phyloP scores from a whole-genome alignment of 148 eudicot genomes.

The Suaeda aralocaspica region DNA sequence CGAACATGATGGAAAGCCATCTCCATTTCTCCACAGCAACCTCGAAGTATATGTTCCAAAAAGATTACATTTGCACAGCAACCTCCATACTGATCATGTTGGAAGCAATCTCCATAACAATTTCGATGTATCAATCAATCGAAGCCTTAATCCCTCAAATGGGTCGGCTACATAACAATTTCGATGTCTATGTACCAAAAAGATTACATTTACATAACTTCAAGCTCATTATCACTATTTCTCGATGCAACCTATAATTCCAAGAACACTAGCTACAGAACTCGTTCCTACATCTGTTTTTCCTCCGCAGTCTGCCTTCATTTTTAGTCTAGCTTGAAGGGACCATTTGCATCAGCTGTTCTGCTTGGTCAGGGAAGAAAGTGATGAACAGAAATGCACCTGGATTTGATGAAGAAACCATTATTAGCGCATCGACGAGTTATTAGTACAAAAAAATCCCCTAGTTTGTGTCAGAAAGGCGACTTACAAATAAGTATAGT shows the following conservation, averaged over 20 bases:
- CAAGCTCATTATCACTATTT: conserved; percentile 14
- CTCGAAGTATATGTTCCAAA: neutral
- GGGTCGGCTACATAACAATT: too few relatives aligned
- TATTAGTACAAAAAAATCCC: neutral
- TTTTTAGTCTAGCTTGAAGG: conserved; percentile 43
- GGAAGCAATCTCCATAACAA: too few relatives aligned
- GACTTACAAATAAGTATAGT: conserved; percentile 85
- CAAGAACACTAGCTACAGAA: neutral
- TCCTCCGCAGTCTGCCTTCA: neutral
- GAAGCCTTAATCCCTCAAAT: too few relatives aligned
- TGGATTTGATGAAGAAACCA: conserved; percentile 21
- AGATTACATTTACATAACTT: conserved; percentile 7
- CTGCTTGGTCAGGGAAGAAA: conserved; percentile 85
- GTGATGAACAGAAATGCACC: conserved; percentile 70
- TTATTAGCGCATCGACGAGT: neutral
- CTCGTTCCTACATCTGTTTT: neutral
- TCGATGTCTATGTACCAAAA: neutral
- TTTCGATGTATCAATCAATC: too few relatives aligned
- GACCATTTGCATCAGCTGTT: conserved; percentile 46
- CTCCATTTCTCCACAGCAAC: neutral
- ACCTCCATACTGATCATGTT: too few relatives aligned
- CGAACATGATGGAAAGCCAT: neutral
- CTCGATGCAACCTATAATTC: neutral
- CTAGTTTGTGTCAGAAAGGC: neutral
- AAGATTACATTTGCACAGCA: too few relatives aligned